A percentile compares a stretch with the other conserved stretches of the same genome.
Evolutionary conservation across 805 yeast species (phyloP).

Genomic region (Sungouiozyma ichnusensis): DNA sequence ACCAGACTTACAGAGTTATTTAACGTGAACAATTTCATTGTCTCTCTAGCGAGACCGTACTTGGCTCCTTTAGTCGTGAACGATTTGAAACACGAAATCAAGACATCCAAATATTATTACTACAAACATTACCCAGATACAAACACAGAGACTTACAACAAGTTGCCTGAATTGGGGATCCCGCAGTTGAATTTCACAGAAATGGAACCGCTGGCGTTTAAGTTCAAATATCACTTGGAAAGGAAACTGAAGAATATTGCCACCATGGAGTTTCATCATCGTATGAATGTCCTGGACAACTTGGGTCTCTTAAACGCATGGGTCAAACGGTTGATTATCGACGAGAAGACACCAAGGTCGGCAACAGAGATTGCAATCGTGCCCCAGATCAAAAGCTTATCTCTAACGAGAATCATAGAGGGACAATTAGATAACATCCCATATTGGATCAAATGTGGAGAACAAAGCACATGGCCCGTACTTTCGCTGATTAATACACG

Average conservation of each 20-base stretch:
- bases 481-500: slow-evolving; percentile 77
- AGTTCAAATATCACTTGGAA: slow-evolving; percentile 27
- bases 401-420: slow-evolving; percentile 70
- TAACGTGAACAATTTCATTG: slow-evolving; percentile 88
- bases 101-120: slow-evolving; percentile 29
- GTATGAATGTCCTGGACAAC: slow-evolving; percentile 70
- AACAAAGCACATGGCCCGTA: slow-evolving; percentile 86
- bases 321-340: slow-evolving; percentile 68
- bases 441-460: slow-evolving; percentile 87
- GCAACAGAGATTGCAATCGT: slow-evolving; percentile 83
- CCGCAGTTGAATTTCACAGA: slow-evolving; percentile 26
- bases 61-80: slow-evolving; percentile 80
- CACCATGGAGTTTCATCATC: slow-evolving; percentile 73
- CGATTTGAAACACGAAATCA: slow-evolving; percentile 63
- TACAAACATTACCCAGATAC: slow-evolving; percentile 33
- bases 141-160: slow-evolving; percentile 10
- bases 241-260: slow-evolving; percentile 42
- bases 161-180: slow-evolving; percentile 13
- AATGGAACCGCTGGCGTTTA: slow-evolving; percentile 29
- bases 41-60: slow-evolving; percentile 87
- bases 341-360: slow-evolving; percentile 74
- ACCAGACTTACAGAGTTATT: slow-evolving; percentile 83
- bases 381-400: slow-evolving; percentile 66
- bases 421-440: slow-evolving; percentile 70
- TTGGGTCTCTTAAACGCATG: slow-evolving; percentile 63